Percentiles rank a stretch among this genome's conserved stretches.
These are phyloP conservation scores for Ustilago hordei DNA, from an alignment of 1,284 basidiomycete species.

Conservation along the genomic window DNA sequence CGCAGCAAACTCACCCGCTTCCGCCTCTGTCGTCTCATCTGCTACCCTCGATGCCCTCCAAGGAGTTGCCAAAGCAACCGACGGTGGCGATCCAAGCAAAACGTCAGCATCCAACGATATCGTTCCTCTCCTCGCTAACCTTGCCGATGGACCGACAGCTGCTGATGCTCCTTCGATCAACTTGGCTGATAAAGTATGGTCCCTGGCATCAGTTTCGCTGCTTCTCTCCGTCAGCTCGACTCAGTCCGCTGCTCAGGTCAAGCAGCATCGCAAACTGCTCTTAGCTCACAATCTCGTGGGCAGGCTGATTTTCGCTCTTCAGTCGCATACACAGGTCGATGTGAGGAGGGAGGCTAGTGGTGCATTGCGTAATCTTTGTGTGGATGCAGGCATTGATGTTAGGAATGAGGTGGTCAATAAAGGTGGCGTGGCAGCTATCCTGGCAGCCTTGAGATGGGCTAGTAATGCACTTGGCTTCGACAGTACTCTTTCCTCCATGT, in stretches of 20 bases:
- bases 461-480: slow-evolving; percentile 50
- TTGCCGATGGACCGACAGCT: slow-evolving; percentile 24
- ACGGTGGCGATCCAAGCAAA: slow-evolving; percentile 2
- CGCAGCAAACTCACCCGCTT: slow-evolving; percentile 19
- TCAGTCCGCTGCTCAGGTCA: slow-evolving; percentile 47
- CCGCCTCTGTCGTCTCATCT: slow-evolving; percentile 11
- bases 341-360: slow-evolving; percentile 65
- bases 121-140: slow-evolving; percentile 57
- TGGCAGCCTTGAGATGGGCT: slow-evolving; percentile 56
- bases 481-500: slow-evolving; percentile 13
- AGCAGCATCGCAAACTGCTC: slow-evolving; percentile 49
- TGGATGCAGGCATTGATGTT: slow-evolving; percentile 58
- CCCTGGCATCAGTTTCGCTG: slow-evolving; percentile 61
- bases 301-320: slow-evolving; percentile 58
- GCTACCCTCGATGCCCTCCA: slow-evolving; percentile 36
- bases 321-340: slow-evolving; percentile 55
- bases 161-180: slow-evolving; percentile 25
- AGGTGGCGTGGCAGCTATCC: slow-evolving; percentile 47
- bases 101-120: slow-evolving; percentile 32
- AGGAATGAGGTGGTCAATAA: slow-evolving; percentile 58
- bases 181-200: slow-evolving; percentile 63
- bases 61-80: slow-evolving; percentile 18
- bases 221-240: slow-evolving; percentile 49
- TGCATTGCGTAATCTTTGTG: slow-evolving; percentile 66
- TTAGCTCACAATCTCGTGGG: slow-evolving; percentile 53